A percentile compares a stretch with the other conserved stretches of the same genome.
Evolutionary conservation across 768 basidiomycete species (phyloP).

Genomic region (Mycena latifolia): DNA sequence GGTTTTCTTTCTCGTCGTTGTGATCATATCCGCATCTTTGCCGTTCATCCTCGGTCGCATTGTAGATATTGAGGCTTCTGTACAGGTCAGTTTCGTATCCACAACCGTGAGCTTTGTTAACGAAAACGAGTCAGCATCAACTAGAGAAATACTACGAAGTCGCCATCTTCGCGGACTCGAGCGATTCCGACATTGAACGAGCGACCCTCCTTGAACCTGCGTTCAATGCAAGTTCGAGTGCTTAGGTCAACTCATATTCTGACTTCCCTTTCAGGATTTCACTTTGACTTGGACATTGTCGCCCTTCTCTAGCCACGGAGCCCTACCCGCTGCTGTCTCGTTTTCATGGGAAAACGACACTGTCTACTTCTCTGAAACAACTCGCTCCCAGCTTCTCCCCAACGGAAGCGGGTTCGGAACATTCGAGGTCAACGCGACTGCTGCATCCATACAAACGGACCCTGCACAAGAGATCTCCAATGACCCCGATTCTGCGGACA

Average conservation of each 20-base stretch:
- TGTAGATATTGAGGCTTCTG: constrained; percentile 46
- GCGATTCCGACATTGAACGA: constrained; percentile 48
- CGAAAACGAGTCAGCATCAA: constrained; percentile 46
- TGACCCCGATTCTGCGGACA: constrained; percentile 35
- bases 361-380: constrained; percentile 54
- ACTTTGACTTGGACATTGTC: constrained; percentile 54
- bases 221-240: constrained; percentile 44
- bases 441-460: constrained; percentile 35
- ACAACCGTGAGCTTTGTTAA: background rate
- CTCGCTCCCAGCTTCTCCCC: constrained; percentile 46
- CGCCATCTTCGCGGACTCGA: constrained; percentile 49
- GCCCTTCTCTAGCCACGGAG: constrained; percentile 50
- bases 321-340: constrained; percentile 48
- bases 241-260: background rate
- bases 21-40: constrained; percentile 42
- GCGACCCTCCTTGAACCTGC: constrained; percentile 41
- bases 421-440: constrained; percentile 43
- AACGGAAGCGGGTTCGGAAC: constrained; percentile 54
- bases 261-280: constrained; percentile 41
- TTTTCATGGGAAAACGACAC: constrained; percentile 47
- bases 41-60: constrained; percentile 54
- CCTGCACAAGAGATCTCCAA: constrained; percentile 1
- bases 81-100: constrained; percentile 41
- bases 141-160: constrained; percentile 47
- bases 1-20: constrained; percentile 50